Conservation (phyloP, 2,329 filamentous ascomycete genomes). For the Xylariomycetidae sp. region DNA sequence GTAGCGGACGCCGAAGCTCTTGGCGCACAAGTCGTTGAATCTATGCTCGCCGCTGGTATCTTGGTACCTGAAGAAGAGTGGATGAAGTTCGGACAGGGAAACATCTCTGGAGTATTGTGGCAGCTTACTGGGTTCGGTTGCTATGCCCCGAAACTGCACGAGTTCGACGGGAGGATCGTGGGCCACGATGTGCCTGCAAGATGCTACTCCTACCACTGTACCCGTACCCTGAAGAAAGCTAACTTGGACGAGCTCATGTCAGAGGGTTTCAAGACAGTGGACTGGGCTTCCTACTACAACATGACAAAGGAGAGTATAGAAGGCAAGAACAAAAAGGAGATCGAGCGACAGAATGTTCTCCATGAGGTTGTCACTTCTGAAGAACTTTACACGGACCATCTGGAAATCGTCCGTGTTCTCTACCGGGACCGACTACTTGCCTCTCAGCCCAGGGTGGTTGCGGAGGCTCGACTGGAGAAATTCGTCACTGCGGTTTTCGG, state of each 20-base stretch:
- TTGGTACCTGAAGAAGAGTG: slow-evolving; percentile 90
- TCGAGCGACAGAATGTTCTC: slow-evolving; percentile 87
- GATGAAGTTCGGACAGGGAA: slow-evolving; percentile 82
- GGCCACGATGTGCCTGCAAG: slow-evolving; percentile 56
- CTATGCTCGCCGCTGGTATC: slow-evolving; percentile 74
- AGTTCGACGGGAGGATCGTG: slow-evolving; percentile 37
- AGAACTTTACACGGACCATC: slow-evolving; percentile 81
- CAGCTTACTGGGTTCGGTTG: slow-evolving; percentile 89
- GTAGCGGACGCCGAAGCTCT: slow-evolving; percentile 91
- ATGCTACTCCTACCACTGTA: slow-evolving; percentile 93
- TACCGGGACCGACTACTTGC: slow-evolving; percentile 75
- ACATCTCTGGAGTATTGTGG: slow-evolving; percentile 83
- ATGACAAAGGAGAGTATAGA: slow-evolving; percentile 72
- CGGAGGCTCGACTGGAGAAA: slow-evolving; percentile 67
- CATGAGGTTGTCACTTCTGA: slow-evolving; percentile 95
- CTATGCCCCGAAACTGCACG: slow-evolving; percentile 80
- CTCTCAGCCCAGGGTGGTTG: slow-evolving; percentile 74
- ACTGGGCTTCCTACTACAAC: slow-evolving; percentile 88
- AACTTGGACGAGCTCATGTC: slow-evolving; percentile 71
- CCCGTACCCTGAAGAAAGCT: slow-evolving; percentile 88
- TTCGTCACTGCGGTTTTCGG: slow-evolving; percentile 87
- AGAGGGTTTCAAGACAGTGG: slow-evolving; percentile 63
- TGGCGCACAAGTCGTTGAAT: slow-evolving; percentile 67
- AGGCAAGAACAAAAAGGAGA: slow-evolving; percentile 71
- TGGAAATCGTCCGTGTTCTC: slow-evolving; percentile 77